Conservation (phyloP, 352 stramenopile species). For the Globisporangium nodosum region DNA sequence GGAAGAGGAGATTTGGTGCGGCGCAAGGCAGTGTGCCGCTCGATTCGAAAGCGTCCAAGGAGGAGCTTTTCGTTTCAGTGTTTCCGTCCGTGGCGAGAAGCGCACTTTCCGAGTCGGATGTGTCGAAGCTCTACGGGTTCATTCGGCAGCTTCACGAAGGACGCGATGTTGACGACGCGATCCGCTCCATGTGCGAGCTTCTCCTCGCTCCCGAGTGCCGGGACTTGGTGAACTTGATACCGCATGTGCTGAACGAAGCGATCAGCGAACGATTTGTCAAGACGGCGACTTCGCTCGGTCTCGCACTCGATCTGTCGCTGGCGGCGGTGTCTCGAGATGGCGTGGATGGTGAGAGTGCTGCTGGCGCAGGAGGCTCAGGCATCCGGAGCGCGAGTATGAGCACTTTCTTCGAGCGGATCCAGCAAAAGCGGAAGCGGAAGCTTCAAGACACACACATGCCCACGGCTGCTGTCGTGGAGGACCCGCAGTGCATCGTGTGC, state of each 20-base stretch:
- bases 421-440: conserved; percentile 59
- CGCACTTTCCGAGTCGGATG: conserved; percentile 38
- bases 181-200: conserved; percentile 50
- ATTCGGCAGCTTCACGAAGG: conserved; percentile 48
- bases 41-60: conserved; percentile 2
- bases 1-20: conserved; percentile 26
- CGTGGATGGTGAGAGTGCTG: background rate
- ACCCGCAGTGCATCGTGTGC: conserved; percentile 82
- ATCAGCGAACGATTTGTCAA: conserved; percentile 46
- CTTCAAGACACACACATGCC: conserved; percentile 19
- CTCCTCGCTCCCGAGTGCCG: conserved; percentile 30
- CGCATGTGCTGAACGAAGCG: conserved; percentile 44
- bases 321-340: background rate
- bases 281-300: conserved; percentile 25
- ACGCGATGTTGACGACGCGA: conserved; percentile 30
- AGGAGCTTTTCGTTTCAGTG: conserved; percentile 20
- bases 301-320: conserved; percentile 22
- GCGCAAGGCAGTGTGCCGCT: background rate
- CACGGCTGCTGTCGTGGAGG: conserved; percentile 51
- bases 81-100: conserved; percentile 53
- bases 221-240: conserved; percentile 59
- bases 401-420: conserved; percentile 61
- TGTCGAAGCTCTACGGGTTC: conserved; percentile 49
- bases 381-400: conserved; percentile 18
- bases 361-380: background rate